Evolutionary conservation across 768 basidiomycete genomes (phyloP).

Genomic region (Suillus variegatus): DNA sequence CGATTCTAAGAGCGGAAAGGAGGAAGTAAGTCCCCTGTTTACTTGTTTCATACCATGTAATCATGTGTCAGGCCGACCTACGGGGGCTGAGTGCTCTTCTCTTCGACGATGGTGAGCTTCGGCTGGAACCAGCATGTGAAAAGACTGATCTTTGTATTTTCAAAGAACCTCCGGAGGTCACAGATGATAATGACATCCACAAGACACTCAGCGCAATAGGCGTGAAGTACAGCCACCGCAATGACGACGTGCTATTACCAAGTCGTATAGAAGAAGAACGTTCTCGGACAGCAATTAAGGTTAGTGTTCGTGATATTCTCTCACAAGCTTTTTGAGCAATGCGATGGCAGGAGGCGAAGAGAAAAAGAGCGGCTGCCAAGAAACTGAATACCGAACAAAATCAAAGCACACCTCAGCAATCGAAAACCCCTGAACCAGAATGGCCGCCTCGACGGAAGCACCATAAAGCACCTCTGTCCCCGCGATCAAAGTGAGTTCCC

Average conservation of each 20-base stretch:
- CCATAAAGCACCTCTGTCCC: conserved; percentile 48
- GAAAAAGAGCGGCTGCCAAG: conserved; percentile 22
- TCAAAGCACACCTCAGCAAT: conserved; percentile 13
- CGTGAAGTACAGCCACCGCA: conserved; percentile 72
- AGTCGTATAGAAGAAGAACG: conserved; percentile 71
- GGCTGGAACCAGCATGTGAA: neutral
- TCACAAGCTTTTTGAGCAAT: conserved; percentile 7
- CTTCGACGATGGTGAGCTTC: conserved; percentile 62
- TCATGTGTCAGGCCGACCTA: conserved; percentile 45
- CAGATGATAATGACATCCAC: conserved; percentile 52
- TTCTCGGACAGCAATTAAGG: conserved; percentile 54
- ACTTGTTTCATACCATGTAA: neutral
- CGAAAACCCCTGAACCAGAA: conserved; percentile 39
- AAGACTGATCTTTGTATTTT: neutral
- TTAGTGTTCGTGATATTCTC: conserved; percentile 22
- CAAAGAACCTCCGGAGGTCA: conserved; percentile 41
- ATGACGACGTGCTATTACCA: conserved; percentile 67
- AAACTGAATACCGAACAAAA: conserved; percentile 20
- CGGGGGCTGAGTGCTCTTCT: conserved; percentile 65
- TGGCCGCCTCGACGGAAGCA: conserved; percentile 72
- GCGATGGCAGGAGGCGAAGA: conserved; percentile 26
- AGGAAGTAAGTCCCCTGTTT: conserved; percentile 19
- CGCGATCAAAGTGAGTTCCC: conserved; percentile 51
- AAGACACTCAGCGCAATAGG: conserved; percentile 60
- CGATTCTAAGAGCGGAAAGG: conserved; percentile 46